Conservation (phyloP, 257 asterid genomes). For the Prunella vulgaris region DNA sequence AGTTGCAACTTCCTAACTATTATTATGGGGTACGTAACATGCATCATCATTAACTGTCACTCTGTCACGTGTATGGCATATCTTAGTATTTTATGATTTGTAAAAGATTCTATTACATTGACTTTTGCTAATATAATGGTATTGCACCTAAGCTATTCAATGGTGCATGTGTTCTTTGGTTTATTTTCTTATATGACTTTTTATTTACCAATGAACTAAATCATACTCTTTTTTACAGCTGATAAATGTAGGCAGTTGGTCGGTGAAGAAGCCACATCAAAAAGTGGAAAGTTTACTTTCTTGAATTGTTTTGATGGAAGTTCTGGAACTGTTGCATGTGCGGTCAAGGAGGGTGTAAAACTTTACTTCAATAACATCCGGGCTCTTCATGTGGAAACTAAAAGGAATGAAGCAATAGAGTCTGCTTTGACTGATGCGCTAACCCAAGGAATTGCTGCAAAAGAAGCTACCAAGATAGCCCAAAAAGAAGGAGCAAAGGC, state of each 20-base stretch:
- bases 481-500: slow-evolving; percentile 91
- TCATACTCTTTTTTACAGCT: slow-evolving; percentile 41
- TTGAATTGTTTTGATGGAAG: slow-evolving; percentile 79
- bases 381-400: slow-evolving; percentile 62
- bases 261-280: slow-evolving; percentile 84
- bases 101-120: background rate
- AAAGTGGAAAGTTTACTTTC: slow-evolving; percentile 74
- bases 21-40: background rate
- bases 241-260: slow-evolving; percentile 80
- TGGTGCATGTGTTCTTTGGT: background rate
- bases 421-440: slow-evolving; percentile 68
- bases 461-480: slow-evolving; percentile 69
- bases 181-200: slow-evolving; percentile 1
- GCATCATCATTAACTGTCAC: background rate
- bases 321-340: slow-evolving; percentile 79
- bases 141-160: background rate
- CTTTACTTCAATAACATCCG: slow-evolving; percentile 69
- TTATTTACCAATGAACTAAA: slow-evolving; percentile 1
- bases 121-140: background rate
- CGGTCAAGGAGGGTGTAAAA: slow-evolving; percentile 83
- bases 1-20: slow-evolving; percentile 1
- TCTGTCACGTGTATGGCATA: no score
- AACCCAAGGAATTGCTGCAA: slow-evolving; percentile 66
- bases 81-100: background rate
- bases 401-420: slow-evolving; percentile 72